Base-by-base conservation (phyloP, 441 rosid species). In the Flueggea neowawraea region DNA sequence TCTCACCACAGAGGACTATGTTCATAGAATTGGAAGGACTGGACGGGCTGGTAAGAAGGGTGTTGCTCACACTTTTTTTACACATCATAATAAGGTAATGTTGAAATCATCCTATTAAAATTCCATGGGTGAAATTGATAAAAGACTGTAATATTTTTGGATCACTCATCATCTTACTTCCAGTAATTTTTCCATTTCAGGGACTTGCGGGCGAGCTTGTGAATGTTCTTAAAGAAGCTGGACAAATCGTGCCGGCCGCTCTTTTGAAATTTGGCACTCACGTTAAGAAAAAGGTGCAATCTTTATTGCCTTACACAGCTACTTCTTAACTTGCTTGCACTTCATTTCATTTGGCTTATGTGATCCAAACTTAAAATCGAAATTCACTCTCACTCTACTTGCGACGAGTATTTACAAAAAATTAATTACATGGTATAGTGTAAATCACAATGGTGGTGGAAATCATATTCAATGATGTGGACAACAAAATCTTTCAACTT, bases 11-110 rank as follows among this genome's bases (percentile, higher is more conserved):
- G 94, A 91, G 86, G 97, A 89, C 73, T 94, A 91, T 62, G 94
- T 94, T 28, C 99, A 94, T 62, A 83, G 96, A 71, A 94, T 91
- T 43, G 97, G 99, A 41, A 83, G 97, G 70, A 94, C 99, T 6
- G 99, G 99, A 60, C 89, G 99, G 65, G 99, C 97, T 6, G 97
- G 99, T 55, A 87, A 86, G 83, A 94, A 91, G 79, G 96, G 99
- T 32, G 91, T 94, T 62, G 95, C 99, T 31, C 99, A 91, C 77
- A 91, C 99, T 28, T 91, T 94, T 81, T 94, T 94, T 81, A 94
- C 87, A 0, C 84, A 82, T 61, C 89, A 76, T 41, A 94, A 94
- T 70, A 94, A 91, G 96, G 97, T 87, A 77, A 22, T 22, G 28
- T 22, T 22, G 28, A 22, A 22, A 22, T 22, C 28, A 22, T 22